phyloP scores from a whole-genome alignment of 2,329 filamentous ascomycete genomes.

The Scedosporium apiospermum region DNA sequence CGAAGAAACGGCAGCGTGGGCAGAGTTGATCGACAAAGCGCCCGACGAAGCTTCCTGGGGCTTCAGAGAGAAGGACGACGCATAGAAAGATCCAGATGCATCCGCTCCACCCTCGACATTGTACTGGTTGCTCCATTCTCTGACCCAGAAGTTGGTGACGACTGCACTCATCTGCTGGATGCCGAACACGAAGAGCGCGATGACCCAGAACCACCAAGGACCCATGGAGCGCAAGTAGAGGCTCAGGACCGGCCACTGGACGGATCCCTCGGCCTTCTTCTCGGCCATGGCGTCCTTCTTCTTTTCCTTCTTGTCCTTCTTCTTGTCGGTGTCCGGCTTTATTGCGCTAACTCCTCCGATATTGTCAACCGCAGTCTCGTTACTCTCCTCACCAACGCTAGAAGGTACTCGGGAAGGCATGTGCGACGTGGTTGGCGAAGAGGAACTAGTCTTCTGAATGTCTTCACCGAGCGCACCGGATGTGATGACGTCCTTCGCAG shows the following conservation, averaged over 20 bases:
- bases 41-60: constrained; percentile 1
- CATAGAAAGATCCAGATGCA: background rate
- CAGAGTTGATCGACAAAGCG: background rate
- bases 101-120: background rate
- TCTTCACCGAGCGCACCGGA: constrained; percentile 89
- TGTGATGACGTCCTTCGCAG: constrained; percentile 65
- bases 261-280: constrained; percentile 72
- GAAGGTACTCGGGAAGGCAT: constrained; percentile 72
- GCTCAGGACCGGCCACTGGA: constrained; percentile 77
- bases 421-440: constrained; percentile 60
- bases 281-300: constrained; percentile 54
- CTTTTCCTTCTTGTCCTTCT: constrained; percentile 32
- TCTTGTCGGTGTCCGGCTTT: constrained; percentile 35
- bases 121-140: constrained; percentile 91
- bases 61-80: background rate
- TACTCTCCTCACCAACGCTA: constrained; percentile 56
- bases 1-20: background rate
- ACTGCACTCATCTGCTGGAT: constrained; percentile 79
- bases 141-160: constrained; percentile 88
- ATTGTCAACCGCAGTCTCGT: constrained; percentile 44
- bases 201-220: constrained; percentile 89
- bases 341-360: constrained; percentile 36
- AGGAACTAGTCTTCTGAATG: constrained; percentile 60
- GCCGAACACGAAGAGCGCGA: constrained; percentile 65
- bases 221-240: constrained; percentile 89